Evolutionary conservation across 169 alveolate species (phyloP).

Genomic region (Plasmodium berghei): DNA sequence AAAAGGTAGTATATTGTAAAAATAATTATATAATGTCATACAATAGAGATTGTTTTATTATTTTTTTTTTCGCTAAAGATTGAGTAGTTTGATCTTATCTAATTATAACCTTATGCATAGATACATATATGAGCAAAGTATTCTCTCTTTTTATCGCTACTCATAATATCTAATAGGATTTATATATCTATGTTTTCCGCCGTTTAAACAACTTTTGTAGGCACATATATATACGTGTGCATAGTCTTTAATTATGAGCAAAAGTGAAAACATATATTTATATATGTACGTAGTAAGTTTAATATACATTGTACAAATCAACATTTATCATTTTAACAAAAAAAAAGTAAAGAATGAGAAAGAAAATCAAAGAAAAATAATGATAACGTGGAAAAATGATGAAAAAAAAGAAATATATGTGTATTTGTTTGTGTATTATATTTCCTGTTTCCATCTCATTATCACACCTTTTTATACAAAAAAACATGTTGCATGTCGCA

Average conservation of each 20-base stretch:
- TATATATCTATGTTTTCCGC: too few relatives aligned
- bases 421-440: background rate
- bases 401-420: background rate
- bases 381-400: background rate
- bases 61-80: too few relatives aligned
- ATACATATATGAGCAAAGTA: too few relatives aligned
- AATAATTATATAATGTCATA: too few relatives aligned
- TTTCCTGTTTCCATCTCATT: background rate
- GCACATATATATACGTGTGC: background rate
- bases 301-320: background rate
- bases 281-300: background rate
- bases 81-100: too few relatives aligned
- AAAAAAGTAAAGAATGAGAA: background rate
- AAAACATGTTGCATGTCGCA: constrained; percentile 10
- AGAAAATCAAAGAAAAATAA: background rate
- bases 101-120: too few relatives aligned
- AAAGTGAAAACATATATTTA: background rate
- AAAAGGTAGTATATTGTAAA: too few relatives aligned
- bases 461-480: constrained; percentile 16
- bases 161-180: too few relatives aligned
- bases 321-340: background rate
- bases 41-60: too few relatives aligned
- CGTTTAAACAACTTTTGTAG: background rate
- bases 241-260: background rate
- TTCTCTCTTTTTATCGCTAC: too few relatives aligned